These are phyloP conservation scores for Rhypophila decipiens DNA, from an alignment of 495 filamentous ascomycete genomes.

Conservation along the genomic window DNA sequence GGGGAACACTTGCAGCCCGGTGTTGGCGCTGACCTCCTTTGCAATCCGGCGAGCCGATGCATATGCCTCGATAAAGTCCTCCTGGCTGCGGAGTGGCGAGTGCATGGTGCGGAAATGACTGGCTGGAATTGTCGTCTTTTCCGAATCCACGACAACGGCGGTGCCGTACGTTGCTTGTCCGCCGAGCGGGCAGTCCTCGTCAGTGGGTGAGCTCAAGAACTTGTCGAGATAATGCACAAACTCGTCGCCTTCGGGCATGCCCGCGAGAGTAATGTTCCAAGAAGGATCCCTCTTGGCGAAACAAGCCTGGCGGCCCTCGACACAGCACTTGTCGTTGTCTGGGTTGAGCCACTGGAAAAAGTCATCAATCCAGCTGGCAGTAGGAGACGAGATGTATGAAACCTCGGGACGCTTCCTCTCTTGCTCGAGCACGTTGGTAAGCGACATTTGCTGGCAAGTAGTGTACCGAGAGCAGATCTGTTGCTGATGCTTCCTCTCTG, in stretches of 20 bases:
- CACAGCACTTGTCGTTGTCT: slow-evolving; percentile 71
- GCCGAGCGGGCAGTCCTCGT: slow-evolving; percentile 75
- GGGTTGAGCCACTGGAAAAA: slow-evolving; percentile 96
- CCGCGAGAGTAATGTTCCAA: slow-evolving; percentile 81
- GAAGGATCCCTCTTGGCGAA: slow-evolving; percentile 66
- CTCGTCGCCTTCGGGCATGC: slow-evolving; percentile 88
- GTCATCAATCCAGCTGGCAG: slow-evolving; percentile 95
- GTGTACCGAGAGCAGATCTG: slow-evolving; percentile 88
- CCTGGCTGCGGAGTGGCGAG: slow-evolving; percentile 74
- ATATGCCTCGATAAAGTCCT: slow-evolving; percentile 91
- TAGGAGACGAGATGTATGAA: slow-evolving; percentile 85
- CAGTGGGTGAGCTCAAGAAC: slow-evolving; percentile 77
- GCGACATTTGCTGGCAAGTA: slow-evolving; percentile 73
- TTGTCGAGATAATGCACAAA: slow-evolving; percentile 78
- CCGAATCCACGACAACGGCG: slow-evolving; percentile 71
- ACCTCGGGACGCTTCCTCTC: slow-evolving; percentile 86
- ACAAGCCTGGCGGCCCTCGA: slow-evolving; percentile 58
- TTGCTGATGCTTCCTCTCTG: slow-evolving; percentile 65
- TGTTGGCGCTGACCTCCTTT: slow-evolving; percentile 56
- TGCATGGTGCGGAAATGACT: slow-evolving; percentile 91
- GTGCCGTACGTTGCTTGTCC: slow-evolving; percentile 82
- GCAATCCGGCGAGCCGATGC: slow-evolving; percentile 87
- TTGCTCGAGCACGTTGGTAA: slow-evolving; percentile 83
- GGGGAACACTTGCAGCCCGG: slow-evolving; percentile 77
- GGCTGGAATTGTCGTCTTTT: slow-evolving; percentile 59